phyloP scores from a whole-genome alignment of 352 stramenopile genomes.

The Phytophthora sojae region DNA sequence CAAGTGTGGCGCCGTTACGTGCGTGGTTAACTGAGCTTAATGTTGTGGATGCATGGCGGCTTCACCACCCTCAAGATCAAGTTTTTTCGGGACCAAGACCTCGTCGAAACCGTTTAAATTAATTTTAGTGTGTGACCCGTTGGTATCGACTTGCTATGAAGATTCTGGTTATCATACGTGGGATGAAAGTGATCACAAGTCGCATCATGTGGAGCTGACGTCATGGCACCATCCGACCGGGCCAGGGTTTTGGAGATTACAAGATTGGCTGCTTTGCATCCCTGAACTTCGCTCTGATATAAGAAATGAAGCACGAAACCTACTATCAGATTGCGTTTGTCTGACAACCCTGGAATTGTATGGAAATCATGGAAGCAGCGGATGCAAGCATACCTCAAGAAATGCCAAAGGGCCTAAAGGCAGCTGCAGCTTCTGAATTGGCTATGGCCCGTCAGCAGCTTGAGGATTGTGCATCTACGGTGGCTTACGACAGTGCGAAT shows the following conservation, averaged over 20 bases:
- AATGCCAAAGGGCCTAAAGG: background rate
- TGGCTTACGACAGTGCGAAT: background rate
- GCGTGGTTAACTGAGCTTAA: background rate
- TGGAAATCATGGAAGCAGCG: conserved; percentile 4
- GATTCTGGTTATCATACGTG: background rate
- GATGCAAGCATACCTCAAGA: conserved; percentile 11
- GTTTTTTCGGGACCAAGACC: background rate
- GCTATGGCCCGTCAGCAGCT: background rate
- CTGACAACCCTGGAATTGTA: conserved; percentile 4
- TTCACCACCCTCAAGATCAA: conserved; percentile 1
- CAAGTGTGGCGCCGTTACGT: background rate
- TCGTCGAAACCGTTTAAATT: background rate
- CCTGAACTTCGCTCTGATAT: conserved; percentile 3
- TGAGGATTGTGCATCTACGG: conserved; percentile 1
- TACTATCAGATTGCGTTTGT: background rate
- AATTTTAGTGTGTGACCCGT: background rate
- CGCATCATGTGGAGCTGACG: conserved; percentile 2
- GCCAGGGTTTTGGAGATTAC: background rate
- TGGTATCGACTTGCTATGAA: background rate
- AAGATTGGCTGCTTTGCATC: background rate
- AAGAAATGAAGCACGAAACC: background rate
- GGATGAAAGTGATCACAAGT: conserved; percentile 1
- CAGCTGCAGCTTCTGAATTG: background rate
- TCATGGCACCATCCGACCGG: conserved; percentile 4
- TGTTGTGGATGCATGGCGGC: conserved; percentile 1